phyloP scores from a whole-genome alignment of 1,284 basidiomycete genomes.

The Puccinia hordei region DNA sequence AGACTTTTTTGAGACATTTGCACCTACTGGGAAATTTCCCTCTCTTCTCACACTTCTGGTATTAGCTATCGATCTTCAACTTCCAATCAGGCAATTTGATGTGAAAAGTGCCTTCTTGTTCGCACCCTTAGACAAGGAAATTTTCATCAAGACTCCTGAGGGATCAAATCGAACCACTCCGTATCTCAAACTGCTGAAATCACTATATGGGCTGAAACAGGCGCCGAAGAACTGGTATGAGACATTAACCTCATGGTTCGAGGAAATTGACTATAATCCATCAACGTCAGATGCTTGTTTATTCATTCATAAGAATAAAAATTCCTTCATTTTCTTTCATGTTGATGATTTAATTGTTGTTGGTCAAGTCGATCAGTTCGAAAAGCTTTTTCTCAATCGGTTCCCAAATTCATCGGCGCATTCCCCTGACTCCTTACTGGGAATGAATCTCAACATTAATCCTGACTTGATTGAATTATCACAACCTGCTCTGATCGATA shows the following conservation, averaged over 20 bases:
- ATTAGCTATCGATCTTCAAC: no score
- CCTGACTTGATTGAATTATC: neutral
- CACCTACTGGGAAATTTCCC: no score
- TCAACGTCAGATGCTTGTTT: no score
- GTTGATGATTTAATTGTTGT: neutral
- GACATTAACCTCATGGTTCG: no score
- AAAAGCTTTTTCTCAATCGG: neutral
- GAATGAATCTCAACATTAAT: neutral
- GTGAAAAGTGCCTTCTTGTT: no score
- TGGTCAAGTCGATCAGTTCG: neutral
- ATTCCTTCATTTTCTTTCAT: neutral
- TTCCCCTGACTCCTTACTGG: neutral
- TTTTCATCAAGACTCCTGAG: neutral
- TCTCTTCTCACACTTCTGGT: no score
- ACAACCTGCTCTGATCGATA: neutral
- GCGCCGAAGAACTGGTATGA: no score
- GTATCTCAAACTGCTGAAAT: neutral
- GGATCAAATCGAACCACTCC: neutral
- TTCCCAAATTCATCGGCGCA: neutral
- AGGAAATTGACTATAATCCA: no score
- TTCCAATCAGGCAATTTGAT: no score
- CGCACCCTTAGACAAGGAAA: neutral
- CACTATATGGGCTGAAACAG: no score
- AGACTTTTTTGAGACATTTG: no score
- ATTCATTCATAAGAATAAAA: no score